These are phyloP conservation scores for Durotheca rogersii DNA, from an alignment of 495 filamentous ascomycete genomes.

Conservation along the genomic window DNA sequence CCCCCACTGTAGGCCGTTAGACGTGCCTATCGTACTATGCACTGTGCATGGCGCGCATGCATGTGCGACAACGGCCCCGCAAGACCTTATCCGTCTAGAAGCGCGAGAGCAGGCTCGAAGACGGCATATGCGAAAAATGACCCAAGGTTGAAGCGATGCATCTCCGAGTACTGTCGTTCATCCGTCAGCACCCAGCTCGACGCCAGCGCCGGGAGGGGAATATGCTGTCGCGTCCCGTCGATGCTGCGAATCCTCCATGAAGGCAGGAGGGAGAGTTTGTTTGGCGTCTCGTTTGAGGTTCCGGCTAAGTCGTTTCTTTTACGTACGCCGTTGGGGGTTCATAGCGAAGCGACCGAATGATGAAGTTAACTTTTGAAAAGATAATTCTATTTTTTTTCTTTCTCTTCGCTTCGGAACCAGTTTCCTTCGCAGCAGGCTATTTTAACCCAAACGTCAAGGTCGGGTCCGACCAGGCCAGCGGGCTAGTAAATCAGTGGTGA, in stretches of 20 bases:
- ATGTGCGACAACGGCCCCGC: too few species aligned
- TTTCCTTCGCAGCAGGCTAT: conserved; percentile 1
- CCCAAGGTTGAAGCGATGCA: conserved; percentile 15
- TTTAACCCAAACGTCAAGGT: conserved; percentile 8
- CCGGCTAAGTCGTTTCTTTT: conserved; percentile 26
- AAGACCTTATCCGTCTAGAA: too few species aligned
- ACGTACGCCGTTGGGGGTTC: conserved; percentile 19
- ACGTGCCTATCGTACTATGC: too few species aligned
- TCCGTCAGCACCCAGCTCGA: not conserved
- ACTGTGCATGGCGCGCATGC: too few species aligned
- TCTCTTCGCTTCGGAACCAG: too few species aligned
- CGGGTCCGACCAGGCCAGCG: too few species aligned
- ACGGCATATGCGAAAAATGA: too few species aligned
- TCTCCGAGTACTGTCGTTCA: conserved; percentile 1
- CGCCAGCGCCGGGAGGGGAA: too few species aligned
- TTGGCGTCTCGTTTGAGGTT: conserved; percentile 2
- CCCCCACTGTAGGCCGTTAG: conserved; percentile 24
- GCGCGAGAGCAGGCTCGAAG: too few species aligned
- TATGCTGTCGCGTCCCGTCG: too few species aligned
- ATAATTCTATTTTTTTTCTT: conserved; percentile 12
- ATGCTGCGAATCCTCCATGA: too few species aligned
- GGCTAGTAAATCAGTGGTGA: not conserved
- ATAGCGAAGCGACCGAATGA: conserved; percentile 11
- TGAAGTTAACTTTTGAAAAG: conserved; percentile 13
- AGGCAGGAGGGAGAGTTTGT: too few species aligned